Conservation (phyloP, 1,139 yeast genomes). For the Sugiyamaella xylanicola region DNA sequence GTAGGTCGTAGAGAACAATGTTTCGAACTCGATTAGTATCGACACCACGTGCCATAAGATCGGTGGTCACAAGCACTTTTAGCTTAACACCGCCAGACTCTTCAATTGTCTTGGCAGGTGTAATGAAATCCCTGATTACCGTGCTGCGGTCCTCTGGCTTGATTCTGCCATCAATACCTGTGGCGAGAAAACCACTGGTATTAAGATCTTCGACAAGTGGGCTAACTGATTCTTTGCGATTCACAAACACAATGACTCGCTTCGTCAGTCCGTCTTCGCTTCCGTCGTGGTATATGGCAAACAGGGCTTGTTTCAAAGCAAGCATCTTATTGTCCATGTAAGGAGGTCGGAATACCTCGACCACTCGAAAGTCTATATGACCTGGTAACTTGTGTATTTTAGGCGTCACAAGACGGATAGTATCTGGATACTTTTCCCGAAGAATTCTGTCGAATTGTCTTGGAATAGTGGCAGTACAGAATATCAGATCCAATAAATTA, state of each 20-base stretch:
- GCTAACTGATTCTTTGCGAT: conserved; percentile 65
- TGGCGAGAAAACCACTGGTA: conserved; percentile 60
- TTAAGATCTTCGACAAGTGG: conserved; percentile 58
- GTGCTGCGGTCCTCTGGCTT: conserved; percentile 57
- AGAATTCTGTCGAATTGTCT: conserved; percentile 69
- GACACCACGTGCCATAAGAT: conserved; percentile 84
- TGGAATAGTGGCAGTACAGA: conserved; percentile 92
- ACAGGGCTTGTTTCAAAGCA: conserved; percentile 84
- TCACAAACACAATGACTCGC: conserved; percentile 84
- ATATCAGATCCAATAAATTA: conserved; percentile 62
- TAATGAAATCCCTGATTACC: conserved; percentile 62
- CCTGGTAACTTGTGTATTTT: conserved; percentile 80
- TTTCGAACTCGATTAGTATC: conserved; percentile 83
- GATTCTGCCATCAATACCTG: conserved; percentile 69
- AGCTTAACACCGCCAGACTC: conserved; percentile 29
- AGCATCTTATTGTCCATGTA: conserved; percentile 80
- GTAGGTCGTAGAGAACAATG: conserved; percentile 82
- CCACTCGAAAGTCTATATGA: conserved; percentile 66
- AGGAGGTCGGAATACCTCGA: conserved; percentile 74
- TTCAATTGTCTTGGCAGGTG: conserved; percentile 53
- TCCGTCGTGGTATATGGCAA: conserved; percentile 82
- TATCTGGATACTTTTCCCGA: conserved; percentile 62
- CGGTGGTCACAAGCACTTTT: conserved; percentile 85
- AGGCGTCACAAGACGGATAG: conserved; percentile 75
- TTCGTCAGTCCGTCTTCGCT: conserved; percentile 77